phyloP scores from a whole-genome alignment of 2,329 filamentous ascomycete genomes.

The Sordariomycetes sp. region DNA sequence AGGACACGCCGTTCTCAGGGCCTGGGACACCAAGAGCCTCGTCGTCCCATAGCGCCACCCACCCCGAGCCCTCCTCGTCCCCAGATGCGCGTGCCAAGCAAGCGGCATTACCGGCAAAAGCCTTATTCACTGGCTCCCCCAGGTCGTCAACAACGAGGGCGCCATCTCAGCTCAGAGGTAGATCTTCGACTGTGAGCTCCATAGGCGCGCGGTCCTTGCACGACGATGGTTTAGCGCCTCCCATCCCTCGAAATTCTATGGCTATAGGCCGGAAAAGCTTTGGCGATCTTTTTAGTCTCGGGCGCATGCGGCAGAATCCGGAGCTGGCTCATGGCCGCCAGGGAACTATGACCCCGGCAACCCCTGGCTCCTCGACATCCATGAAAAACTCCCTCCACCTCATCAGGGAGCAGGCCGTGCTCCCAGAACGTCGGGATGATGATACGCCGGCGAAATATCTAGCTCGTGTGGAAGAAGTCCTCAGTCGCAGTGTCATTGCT shows the following conservation, averaged over 20 bases:
- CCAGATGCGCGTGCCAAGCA: constrained; percentile 12
- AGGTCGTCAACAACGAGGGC: constrained; percentile 56
- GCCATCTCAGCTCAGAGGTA: constrained; percentile 49
- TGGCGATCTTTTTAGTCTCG: constrained; percentile 71
- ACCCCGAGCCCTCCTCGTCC: background rate
- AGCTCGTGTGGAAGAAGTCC: constrained; percentile 64
- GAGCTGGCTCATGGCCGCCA: constrained; percentile 55
- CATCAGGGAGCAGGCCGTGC: constrained; percentile 52
- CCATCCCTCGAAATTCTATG: constrained; percentile 62
- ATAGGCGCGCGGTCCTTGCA: constrained; percentile 54
- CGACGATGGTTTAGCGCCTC: constrained; percentile 55
- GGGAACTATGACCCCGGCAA: constrained; percentile 54
- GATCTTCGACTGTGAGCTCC: constrained; percentile 86
- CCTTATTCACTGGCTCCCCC: constrained; percentile 38
- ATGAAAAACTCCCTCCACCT: constrained; percentile 77
- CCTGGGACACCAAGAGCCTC: constrained; percentile 18
- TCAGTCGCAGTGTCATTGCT: constrained; percentile 73
- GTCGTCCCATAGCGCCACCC: constrained; percentile 16
- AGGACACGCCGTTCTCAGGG: constrained; percentile 4
- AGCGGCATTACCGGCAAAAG: constrained; percentile 30
- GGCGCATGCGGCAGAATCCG: constrained; percentile 68
- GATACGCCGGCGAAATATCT: constrained; percentile 88
- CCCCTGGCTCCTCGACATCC: constrained; percentile 56
- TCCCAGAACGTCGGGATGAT: constrained; percentile 72
- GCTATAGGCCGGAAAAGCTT: constrained; percentile 91